Base-by-base conservation (phyloP, 2,329 filamentous ascomycete genomes). In the Periconia sp. region DNA sequence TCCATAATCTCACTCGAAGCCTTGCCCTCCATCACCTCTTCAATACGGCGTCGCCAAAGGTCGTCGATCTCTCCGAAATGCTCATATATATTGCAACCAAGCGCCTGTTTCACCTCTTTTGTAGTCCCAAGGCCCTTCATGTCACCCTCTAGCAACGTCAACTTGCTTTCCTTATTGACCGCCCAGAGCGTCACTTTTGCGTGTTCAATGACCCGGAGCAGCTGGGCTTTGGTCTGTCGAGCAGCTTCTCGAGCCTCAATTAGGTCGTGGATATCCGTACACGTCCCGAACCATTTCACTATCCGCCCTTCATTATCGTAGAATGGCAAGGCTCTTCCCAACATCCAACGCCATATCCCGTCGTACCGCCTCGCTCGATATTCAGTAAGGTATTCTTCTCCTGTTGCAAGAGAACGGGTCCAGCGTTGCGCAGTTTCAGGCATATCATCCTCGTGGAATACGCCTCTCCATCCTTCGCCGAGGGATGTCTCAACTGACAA, bases 221-320 rank as follows among this genome's bases (percentile, higher is more conserved):
- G 75, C 60, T 90, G 86, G 56, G 86, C 81, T n/a, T 84, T 78
- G 13, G 81, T 86, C 43, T 83, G 78, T 48, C 82, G 83, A 12
- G 85, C 85, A 35, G 79, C 78, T 48, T 86, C 76, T 46, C 86
- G 84, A 11, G 85, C 80, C 58, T 87, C 78, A 3, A 91, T 85
- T 30, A 84, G 78, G 48, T 91, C 87, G 59, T 92, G 85, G 13
- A 91, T 87, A 51, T 92, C 88, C 10, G 88, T 91, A 57, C 85
- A 90, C 1, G 87, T 90, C 12, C 87, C 88, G 56, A 88, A 89
- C 88, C 88, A 92, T 61, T 88, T 89, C 45, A 88, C 77, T 35
- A 92, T 89, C 34, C 78, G 73, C 2, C 86, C 86, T 0, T 81
- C 81, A 31, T 85, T 79, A 46, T 89, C 83, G 26, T 77, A 78